A percentile compares a stretch with the other conserved stretches of the same genome.
Evolutionary conservation across 306 rosid species (phyloP).

Genomic region (Fagus sylvatica): DNA sequence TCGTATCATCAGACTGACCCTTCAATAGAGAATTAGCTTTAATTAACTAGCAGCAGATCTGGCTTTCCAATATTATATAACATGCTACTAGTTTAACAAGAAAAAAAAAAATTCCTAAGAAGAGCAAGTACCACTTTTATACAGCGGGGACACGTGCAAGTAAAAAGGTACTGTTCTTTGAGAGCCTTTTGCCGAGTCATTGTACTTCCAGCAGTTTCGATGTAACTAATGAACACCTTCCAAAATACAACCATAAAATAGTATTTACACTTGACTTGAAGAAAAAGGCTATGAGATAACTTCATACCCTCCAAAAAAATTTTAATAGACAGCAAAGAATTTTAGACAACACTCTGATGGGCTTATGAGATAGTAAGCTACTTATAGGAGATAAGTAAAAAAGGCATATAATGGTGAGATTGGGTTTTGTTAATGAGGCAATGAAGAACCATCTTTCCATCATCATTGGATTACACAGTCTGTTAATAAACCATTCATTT

Average conservation of each 20-base stretch:
- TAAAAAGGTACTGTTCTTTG: conserved; percentile 76
- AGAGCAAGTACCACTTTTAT: conserved; percentile 58
- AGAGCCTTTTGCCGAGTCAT: conserved; percentile 80
- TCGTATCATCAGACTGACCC: conserved; percentile 70
- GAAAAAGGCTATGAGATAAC: conserved; percentile 8
- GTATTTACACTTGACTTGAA: conserved; percentile 23
- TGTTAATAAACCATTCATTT: no score
- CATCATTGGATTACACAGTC: no score
- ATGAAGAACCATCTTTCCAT: not conserved
- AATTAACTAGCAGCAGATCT: conserved; percentile 26
- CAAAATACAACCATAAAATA: conserved; percentile 26
- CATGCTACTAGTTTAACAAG: conserved; percentile 4
- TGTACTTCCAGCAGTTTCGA: conserved; percentile 89
- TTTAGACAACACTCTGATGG: not conserved
- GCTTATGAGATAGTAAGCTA: not conserved
- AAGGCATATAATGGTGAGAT: not conserved
- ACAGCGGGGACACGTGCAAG: conserved; percentile 78
- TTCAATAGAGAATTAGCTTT: conserved; percentile 47
- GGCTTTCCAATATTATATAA: conserved; percentile 17
- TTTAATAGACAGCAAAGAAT: conserved; percentile 12
- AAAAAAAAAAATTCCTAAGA: conserved; percentile 10
- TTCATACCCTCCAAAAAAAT: conserved; percentile 8
- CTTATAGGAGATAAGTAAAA: not conserved
- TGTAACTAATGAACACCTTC: conserved; percentile 82
- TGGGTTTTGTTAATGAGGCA: not conserved